These are phyloP conservation scores for Annona cherimola DNA, from an alignment of 164 flowering plant species.

Conservation along the genomic window DNA sequence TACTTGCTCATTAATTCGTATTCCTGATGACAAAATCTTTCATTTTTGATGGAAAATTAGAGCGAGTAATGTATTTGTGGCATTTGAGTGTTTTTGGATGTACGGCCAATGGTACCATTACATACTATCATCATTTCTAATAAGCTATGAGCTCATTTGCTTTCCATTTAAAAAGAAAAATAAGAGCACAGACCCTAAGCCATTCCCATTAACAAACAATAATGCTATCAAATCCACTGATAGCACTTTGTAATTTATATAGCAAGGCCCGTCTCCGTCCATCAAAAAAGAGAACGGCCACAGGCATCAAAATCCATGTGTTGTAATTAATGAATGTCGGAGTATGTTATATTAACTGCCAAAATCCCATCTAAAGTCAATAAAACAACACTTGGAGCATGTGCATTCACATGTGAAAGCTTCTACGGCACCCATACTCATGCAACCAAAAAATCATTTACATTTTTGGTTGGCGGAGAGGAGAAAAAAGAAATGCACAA, in stretches of 20 bases:
- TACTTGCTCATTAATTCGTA: no score
- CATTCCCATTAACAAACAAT: no score
- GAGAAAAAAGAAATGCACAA: slow-evolving; percentile 8
- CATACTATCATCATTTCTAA: no score
- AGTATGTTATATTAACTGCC: not conserved
- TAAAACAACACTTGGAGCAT: not conserved
- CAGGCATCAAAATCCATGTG: slow-evolving; percentile 2
- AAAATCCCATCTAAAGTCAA: slow-evolving; percentile 9
- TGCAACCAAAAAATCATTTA: not conserved
- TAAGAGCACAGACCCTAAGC: no score
- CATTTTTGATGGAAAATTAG: no score
- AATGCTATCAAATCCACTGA: not conserved
- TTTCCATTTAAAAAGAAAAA: no score
- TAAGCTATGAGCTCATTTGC: no score
- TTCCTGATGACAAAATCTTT: no score
- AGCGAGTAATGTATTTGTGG: no score
- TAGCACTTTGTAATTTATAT: not conserved
- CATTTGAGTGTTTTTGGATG: no score
- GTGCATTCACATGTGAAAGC: not conserved
- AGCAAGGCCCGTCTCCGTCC: not conserved
- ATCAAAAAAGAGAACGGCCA: slow-evolving; percentile 10
- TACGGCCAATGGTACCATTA: no score
- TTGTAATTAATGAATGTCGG: not conserved
- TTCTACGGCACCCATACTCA: not conserved
- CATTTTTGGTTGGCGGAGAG: not conserved